Conservation (phyloP, 805 yeast genomes). For the Saturnispora galanensis region DNA sequence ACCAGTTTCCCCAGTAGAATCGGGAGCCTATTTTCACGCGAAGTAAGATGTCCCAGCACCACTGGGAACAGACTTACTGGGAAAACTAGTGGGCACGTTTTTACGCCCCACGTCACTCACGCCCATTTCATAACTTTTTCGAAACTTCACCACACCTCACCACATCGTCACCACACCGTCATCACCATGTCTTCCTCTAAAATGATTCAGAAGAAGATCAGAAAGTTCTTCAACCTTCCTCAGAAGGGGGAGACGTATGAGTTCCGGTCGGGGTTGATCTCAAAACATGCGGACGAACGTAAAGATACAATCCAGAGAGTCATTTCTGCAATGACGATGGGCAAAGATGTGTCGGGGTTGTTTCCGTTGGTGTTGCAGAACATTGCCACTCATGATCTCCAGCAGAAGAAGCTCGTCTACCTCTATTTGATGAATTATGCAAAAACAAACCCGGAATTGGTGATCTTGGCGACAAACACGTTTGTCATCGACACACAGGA, state of each 20-base stretch:
- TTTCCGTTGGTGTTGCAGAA: constrained; percentile 96
- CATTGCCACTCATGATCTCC: constrained; percentile 92
- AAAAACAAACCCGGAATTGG: constrained; percentile 88
- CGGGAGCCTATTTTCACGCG: too few species aligned
- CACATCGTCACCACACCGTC: background rate
- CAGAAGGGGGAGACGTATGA: constrained; percentile 78
- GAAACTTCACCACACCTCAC: background rate
- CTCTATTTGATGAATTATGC: constrained; percentile 96
- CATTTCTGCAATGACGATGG: constrained; percentile 96
- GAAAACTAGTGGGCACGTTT: too few species aligned
- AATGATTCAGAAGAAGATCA: constrained; percentile 39
- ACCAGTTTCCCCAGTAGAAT: too few species aligned
- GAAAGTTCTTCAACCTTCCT: constrained; percentile 49
- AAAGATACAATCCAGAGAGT: constrained; percentile 96
- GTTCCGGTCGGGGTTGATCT: constrained; percentile 79
- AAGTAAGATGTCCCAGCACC: too few species aligned
- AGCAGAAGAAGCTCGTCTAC: constrained; percentile 93
- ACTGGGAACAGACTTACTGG: too few species aligned
- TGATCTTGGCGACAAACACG: constrained; percentile 93
- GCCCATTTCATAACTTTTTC: too few species aligned
- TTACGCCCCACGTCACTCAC: too few species aligned
- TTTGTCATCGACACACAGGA: constrained; percentile 93
- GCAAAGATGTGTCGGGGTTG: constrained; percentile 88
- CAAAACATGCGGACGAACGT: constrained; percentile 89
- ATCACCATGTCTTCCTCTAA: constrained; percentile 13